Base-by-base conservation (phyloP, 2,329 filamentous ascomycete genomes). In the Hypoxylon sp. region DNA sequence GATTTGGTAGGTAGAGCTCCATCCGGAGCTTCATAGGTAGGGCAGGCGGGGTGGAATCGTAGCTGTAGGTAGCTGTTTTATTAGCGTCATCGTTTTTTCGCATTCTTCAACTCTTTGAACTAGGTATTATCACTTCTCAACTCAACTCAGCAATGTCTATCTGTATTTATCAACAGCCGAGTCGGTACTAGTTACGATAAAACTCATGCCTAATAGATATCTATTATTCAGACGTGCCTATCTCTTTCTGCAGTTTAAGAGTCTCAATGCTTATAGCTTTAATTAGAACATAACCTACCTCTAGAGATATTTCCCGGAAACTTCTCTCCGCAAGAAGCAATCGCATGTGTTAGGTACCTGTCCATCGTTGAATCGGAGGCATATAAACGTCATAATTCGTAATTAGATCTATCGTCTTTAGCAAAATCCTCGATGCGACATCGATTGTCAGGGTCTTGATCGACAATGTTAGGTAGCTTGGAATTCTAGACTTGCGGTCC, bases 301-400 rank as follows among this genome's bases (percentile, higher is more conserved):
- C n/a, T n/a, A n/a, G n/a, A n/a, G n/a, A 25, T 25, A 19, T 12
- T 15, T 34, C 13, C 38, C 44, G 44, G 51, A 45, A 26, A 8
- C 1, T 49, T 40, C 34, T 41, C 34, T 53, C 38, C 50, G 50
- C n/a, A 4, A 20, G 20, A 4, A 38, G 21, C 21, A 35, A n/a
- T 13, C n/a, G 4, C 17, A 23, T 15, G 12, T 25, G 9, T 5
- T 9, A 25, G 21, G 9, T 25, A 25, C 9, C 5, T 9, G 21
- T 25, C 13, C 11, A 13, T 8, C 20, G 41, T 19, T 43, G 7
- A 11, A 29, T 37, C 31, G 17, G 19, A 9, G 8, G 19, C 21
- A 13, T 32, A 26, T 23, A 5, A 32, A 50, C 45, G 51, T 55
- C 51, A 55, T 55, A 27, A 27, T 50, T 16, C 23, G 29, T 36